phyloP scores from a whole-genome alignment of 2,329 filamentous ascomycete species.

The Chaetomiaceae sp. region DNA sequence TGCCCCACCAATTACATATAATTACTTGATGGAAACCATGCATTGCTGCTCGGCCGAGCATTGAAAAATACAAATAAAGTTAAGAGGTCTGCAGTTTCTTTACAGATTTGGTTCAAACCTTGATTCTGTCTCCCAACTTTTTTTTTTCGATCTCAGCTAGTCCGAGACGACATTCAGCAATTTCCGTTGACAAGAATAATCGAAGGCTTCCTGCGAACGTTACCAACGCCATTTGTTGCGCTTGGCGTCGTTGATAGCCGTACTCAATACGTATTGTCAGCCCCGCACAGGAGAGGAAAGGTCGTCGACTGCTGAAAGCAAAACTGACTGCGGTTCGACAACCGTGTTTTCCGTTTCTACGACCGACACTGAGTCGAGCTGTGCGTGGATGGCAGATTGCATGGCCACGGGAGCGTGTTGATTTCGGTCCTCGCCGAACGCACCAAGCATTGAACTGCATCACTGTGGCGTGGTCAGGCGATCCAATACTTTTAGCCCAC shows the following conservation, averaged over 20 bases:
- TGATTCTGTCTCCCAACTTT: background rate
- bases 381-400: background rate
- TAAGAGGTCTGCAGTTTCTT: background rate
- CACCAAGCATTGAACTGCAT: background rate
- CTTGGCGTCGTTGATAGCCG: too few species aligned
- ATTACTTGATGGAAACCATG: constrained; percentile 3
- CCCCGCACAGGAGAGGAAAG: too few species aligned
- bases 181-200: too few species aligned
- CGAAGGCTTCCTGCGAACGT: too few species aligned
- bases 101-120: background rate
- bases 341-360: background rate
- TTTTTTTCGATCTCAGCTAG: too few species aligned
- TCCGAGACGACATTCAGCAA: too few species aligned
- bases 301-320: background rate
- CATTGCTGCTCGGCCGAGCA: background rate
- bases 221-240: too few species aligned
- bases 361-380: background rate
- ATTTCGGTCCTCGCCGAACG: background rate
- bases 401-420: background rate
- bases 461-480: constrained; percentile 9
- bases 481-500: constrained; percentile 5
- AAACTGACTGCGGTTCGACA: background rate
- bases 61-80: background rate
- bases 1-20: background rate
- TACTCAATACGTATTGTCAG: too few species aligned